A percentile compares a stretch with the other conserved stretches of the same genome.
phyloP scores from a whole-genome alignment of 768 basidiomycete species.

The Lactarius psammicola region DNA sequence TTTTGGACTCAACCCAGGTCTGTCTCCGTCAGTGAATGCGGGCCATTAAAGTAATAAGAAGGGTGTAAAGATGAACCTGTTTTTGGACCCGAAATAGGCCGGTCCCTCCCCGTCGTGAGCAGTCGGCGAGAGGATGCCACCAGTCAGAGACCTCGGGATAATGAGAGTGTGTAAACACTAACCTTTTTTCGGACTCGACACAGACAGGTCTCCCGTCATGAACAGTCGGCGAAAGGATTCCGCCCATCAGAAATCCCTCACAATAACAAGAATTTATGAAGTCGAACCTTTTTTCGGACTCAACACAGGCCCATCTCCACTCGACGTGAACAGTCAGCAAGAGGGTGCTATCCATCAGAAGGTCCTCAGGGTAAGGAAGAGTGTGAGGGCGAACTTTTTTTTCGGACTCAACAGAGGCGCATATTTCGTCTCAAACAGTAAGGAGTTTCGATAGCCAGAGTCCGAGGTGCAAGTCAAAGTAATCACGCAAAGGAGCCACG shows the following conservation, averaged over 20 bases:
- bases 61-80: background rate
- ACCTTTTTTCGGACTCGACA: slow-evolving; percentile 8
- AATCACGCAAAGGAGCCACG: background rate
- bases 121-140: background rate
- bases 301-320: background rate
- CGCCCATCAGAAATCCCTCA: background rate
- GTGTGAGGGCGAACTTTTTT: background rate
- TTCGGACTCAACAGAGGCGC: background rate
- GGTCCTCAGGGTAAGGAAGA: background rate
- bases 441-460: background rate
- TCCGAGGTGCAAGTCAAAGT: background rate
- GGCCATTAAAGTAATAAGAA: too few species aligned
- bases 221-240: background rate
- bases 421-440: background rate
- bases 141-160: background rate
- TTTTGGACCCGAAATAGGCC: background rate
- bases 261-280: background rate
- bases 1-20: too few species aligned
- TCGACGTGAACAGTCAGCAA: background rate
- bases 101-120: background rate
- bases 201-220: background rate
- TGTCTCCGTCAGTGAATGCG: too few species aligned
- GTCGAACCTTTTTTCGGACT: slow-evolving; percentile 6
- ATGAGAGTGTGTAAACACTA: background rate
- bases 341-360: background rate